These are phyloP conservation scores for Anthracocystis panici-leucophaei DNA, from an alignment of 1,284 basidiomycete species.

Conservation along the genomic window DNA sequence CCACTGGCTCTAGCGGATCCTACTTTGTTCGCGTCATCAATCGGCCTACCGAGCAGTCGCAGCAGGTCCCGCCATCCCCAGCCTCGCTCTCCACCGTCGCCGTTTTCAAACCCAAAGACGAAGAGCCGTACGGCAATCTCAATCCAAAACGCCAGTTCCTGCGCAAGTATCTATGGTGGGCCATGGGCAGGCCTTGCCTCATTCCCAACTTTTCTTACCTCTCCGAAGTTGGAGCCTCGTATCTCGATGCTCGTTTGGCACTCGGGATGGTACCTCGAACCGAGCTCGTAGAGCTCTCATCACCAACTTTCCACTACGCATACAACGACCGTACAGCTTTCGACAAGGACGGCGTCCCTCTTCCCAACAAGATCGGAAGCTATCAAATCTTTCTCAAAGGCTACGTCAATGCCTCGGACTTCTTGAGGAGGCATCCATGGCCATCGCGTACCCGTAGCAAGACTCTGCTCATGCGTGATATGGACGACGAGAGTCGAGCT, in stretches of 20 bases:
- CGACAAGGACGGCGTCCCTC: constrained; percentile 37
- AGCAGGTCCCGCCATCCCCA: neutral
- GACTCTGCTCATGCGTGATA: constrained; percentile 73
- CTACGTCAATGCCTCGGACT: constrained; percentile 86
- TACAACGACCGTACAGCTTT: constrained; percentile 59
- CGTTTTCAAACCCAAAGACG: constrained; percentile 69
- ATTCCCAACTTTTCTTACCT: constrained; percentile 68
- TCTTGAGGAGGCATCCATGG: constrained; percentile 86
- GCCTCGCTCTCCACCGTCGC: constrained; percentile 39
- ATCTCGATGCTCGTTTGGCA: constrained; percentile 81
- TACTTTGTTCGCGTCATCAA: constrained; percentile 59
- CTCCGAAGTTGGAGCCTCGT: constrained; percentile 85
- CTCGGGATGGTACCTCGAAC: constrained; percentile 87
- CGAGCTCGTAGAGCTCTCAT: constrained; percentile 83
- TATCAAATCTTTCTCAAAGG: constrained; percentile 90
- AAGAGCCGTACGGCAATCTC: constrained; percentile 69
- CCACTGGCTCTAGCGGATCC: constrained; percentile 64
- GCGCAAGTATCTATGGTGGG: constrained; percentile 69
- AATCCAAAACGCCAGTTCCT: constrained; percentile 66
- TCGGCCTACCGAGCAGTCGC: neutral
- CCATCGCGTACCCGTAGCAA: constrained; percentile 81
- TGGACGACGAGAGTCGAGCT: constrained; percentile 79
- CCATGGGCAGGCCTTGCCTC: constrained; percentile 67
- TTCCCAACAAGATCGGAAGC: constrained; percentile 77
- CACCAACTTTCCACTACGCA: constrained; percentile 63